These are phyloP conservation scores for Fusarium irregulare DNA, from an alignment of 2,329 filamentous ascomycete species.

Conservation along the genomic window DNA sequence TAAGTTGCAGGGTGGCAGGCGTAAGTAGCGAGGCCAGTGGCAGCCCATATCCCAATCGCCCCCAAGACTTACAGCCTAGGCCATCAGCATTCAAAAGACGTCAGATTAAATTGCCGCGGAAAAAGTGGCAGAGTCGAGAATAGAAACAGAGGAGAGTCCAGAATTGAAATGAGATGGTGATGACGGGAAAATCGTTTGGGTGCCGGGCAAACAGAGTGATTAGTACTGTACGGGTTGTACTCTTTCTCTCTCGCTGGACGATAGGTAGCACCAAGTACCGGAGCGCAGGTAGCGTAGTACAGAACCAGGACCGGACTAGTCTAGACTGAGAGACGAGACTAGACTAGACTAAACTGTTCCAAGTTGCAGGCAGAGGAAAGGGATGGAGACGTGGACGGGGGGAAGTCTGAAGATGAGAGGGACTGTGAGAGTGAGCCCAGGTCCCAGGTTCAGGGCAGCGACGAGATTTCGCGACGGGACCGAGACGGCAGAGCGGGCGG, in stretches of 20 bases:
- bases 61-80: slow-evolving; percentile 49
- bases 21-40: slow-evolving; percentile 49
- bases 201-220: slow-evolving; percentile 8
- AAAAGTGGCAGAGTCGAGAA: slow-evolving; percentile 25
- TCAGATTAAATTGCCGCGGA: slow-evolving; percentile 16
- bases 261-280: slow-evolving; percentile 29
- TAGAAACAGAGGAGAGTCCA: slow-evolving; percentile 32
- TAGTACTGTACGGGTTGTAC: slow-evolving; percentile 6
- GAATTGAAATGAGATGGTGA: slow-evolving; percentile 39
- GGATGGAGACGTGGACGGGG: slow-evolving; percentile 16
- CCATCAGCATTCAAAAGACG: slow-evolving; percentile 48
- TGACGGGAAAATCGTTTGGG: slow-evolving; percentile 29
- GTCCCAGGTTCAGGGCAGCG: not conserved
- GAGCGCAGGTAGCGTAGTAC: slow-evolving; percentile 3
- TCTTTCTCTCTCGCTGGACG: not conserved
- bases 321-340: not conserved
- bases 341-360: slow-evolving; percentile 23
- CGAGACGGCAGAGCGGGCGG: slow-evolving; percentile 24
- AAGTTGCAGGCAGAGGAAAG: slow-evolving; percentile 36
- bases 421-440: slow-evolving; percentile 13
- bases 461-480: slow-evolving; percentile 41
- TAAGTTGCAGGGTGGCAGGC: slow-evolving; percentile 47
- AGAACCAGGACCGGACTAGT: slow-evolving; percentile 6
- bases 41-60: slow-evolving; percentile 56
- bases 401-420: not conserved